phyloP scores from a whole-genome alignment of 2,329 filamentous ascomycete species.

The Orbilia quercus region DNA sequence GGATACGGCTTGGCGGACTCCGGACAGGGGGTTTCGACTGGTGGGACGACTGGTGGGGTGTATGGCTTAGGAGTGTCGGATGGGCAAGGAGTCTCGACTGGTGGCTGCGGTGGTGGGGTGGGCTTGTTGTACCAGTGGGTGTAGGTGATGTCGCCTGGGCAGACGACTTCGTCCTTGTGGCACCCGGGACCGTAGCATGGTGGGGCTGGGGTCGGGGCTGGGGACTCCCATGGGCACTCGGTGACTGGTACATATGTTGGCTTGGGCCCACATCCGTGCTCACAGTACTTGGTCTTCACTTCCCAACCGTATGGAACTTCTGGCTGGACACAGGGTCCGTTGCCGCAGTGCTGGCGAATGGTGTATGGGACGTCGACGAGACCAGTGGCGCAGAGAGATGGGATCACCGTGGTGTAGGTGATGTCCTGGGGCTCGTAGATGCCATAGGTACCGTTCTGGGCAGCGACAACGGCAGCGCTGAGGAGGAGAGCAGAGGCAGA shows the following conservation, averaged over 20 bases:
- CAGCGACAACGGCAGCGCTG: conserved; percentile 33
- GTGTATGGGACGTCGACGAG: conserved; percentile 49
- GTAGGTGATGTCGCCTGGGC: conserved; percentile 36
- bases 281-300: conserved; percentile 48
- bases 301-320: conserved; percentile 45
- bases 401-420: conserved; percentile 53
- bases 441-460: conserved; percentile 32
- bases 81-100: conserved; percentile 8
- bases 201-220: conserved; percentile 64
- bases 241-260: conserved; percentile 64
- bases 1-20: not conserved
- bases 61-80: not conserved
- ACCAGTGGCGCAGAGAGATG: conserved; percentile 47
- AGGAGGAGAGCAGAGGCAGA: conserved; percentile 37
- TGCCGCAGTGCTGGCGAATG: conserved; percentile 46
- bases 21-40: conserved; percentile 2
- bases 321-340: conserved; percentile 31
- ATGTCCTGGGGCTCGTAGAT: conserved; percentile 17
- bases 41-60: not conserved
- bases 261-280: conserved; percentile 57
- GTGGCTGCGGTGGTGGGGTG: conserved; percentile 6
- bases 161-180: conserved; percentile 36
- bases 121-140: conserved; percentile 39
- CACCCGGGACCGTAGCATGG: conserved; percentile 46
- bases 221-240: conserved; percentile 64